phyloP scores from a whole-genome alignment of 2,329 filamentous ascomycete genomes.

The Boeremia exigua region DNA sequence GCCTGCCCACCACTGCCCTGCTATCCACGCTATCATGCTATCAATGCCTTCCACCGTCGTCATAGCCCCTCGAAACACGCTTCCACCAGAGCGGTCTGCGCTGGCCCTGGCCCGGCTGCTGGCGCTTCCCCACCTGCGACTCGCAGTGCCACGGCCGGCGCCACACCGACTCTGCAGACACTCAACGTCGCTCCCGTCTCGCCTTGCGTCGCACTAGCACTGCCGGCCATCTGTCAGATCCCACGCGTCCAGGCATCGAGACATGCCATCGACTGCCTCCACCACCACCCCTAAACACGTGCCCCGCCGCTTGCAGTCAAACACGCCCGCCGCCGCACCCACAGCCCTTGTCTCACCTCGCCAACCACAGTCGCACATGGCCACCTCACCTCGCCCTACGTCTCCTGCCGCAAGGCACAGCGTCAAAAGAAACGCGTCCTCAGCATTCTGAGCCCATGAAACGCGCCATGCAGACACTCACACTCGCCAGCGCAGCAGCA shows the following conservation, averaged over 20 bases:
- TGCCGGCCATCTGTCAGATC: conserved; percentile 14
- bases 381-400: conserved; percentile 23
- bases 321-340: neutral
- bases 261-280: conserved; percentile 4
- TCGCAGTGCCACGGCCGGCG: conserved; percentile 9
- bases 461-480: conserved; percentile 29
- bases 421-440: conserved; percentile 18
- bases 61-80: too few relatives aligned
- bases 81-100: too few relatives aligned
- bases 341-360: conserved; percentile 9
- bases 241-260: conserved; percentile 1
- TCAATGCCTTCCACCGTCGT: too few relatives aligned
- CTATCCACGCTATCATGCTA: too few relatives aligned
- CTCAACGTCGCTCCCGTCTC: conserved; percentile 17
- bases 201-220: conserved; percentile 17
- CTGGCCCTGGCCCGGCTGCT: neutral
- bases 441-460: conserved; percentile 22
- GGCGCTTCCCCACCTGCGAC: conserved; percentile 21
- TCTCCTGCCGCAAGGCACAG: conserved; percentile 23
- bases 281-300: conserved; percentile 7
- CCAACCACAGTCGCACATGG: conserved; percentile 3
- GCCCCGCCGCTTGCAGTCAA: neutral
- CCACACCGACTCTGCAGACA: conserved; percentile 15
- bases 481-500: conserved; percentile 19
- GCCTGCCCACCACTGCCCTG: too few relatives aligned